Conservation (phyloP, 2,329 filamentous ascomycete species). For the Madurella fahalii region DNA sequence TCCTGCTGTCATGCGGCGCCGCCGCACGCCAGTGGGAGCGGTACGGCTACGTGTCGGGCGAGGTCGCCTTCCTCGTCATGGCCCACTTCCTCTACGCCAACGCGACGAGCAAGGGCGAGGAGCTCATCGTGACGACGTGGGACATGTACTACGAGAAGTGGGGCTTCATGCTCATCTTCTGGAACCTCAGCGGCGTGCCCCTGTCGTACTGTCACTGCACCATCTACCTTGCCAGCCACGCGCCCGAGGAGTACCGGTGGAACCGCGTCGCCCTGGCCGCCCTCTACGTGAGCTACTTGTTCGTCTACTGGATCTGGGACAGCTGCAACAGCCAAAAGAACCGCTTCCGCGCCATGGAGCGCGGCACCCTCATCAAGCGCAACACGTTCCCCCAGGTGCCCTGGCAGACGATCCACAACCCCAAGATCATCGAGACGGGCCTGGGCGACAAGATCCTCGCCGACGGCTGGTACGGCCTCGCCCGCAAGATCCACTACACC, state of each 20-base stretch:
- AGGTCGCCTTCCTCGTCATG: conserved; percentile 70
- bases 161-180: conserved; percentile 88
- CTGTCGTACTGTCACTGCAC: conserved; percentile 81
- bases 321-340: conserved; percentile 83
- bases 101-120: conserved; percentile 77
- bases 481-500: conserved; percentile 75
- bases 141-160: conserved; percentile 90
- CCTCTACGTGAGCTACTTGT: conserved; percentile 63
- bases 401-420: conserved; percentile 71
- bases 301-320: conserved; percentile 81
- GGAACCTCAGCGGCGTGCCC: conserved; percentile 79
- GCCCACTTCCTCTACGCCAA: conserved; percentile 81
- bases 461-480: conserved; percentile 74
- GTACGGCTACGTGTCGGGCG: conserved; percentile 72
- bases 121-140: conserved; percentile 76
- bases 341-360: conserved; percentile 68
- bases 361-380: conserved; percentile 59
- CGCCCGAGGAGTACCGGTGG: conserved; percentile 65
- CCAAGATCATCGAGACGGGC: conserved; percentile 63
- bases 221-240: conserved; percentile 72
- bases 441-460: conserved; percentile 67
- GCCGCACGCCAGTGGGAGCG: conserved; percentile 70
- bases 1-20: conserved; percentile 64
- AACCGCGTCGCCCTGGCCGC: conserved; percentile 56
- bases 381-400: conserved; percentile 76